Evolutionary conservation across 768 basidiomycete species (phyloP).

Genomic region (Sarcodon aspratus): DNA sequence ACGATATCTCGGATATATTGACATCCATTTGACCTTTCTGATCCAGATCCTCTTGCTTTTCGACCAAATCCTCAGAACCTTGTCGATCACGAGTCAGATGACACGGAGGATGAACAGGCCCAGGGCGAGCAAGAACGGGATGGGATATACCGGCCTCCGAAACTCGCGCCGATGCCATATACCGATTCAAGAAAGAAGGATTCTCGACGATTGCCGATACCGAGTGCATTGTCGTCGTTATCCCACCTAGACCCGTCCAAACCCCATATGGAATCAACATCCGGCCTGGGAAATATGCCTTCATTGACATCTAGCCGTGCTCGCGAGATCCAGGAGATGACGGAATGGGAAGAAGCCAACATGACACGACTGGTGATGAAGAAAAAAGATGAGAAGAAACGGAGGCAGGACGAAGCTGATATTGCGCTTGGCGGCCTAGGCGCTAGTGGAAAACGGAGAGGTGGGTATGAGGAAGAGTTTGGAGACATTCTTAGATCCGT

Average conservation of each 20-base stretch:
- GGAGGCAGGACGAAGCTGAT: slow-evolving; percentile 75
- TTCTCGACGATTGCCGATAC: slow-evolving; percentile 43
- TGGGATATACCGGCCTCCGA: slow-evolving; percentile 75
- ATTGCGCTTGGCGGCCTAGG: slow-evolving; percentile 72
- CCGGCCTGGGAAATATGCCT: slow-evolving; percentile 58
- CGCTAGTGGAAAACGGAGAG: slow-evolving; percentile 38
- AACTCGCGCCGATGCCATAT: slow-evolving; percentile 85
- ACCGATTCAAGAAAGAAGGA: slow-evolving; percentile 40
- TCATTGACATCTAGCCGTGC: slow-evolving; percentile 58
- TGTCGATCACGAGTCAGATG: slow-evolving; percentile 25
- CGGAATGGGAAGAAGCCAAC: slow-evolving; percentile 90
- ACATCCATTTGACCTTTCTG: not conserved
- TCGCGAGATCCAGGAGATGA: slow-evolving; percentile 67
- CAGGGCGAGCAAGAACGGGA: slow-evolving; percentile 18
- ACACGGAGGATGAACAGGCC: slow-evolving; percentile 21
- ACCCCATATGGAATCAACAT: slow-evolving; percentile 61
- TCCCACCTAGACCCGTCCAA: slow-evolving; percentile 40
- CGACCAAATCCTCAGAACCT: slow-evolving; percentile 81
- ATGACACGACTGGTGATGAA: slow-evolving; percentile 85
- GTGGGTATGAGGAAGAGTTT: slow-evolving; percentile 78
- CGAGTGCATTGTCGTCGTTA: slow-evolving; percentile 49
- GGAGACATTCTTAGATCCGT: slow-evolving; percentile 63
- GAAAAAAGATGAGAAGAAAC: slow-evolving; percentile 69
- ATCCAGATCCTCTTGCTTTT: slow-evolving; percentile 81
- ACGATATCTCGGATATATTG: not conserved